These are phyloP conservation scores for Fusarium dlaminii DNA, from an alignment of 2,329 filamentous ascomycete species.

Conservation along the genomic window DNA sequence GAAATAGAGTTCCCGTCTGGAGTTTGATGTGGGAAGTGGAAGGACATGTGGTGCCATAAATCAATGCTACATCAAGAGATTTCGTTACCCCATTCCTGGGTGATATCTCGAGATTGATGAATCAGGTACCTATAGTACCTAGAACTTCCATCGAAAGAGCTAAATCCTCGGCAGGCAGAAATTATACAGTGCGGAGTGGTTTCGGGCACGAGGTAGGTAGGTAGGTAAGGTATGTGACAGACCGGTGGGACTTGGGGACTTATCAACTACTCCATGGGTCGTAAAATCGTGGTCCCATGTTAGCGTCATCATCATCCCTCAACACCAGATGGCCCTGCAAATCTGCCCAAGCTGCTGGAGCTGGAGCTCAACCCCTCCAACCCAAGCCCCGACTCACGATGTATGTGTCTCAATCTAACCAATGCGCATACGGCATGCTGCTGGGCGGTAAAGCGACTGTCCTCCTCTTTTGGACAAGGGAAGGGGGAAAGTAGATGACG, in stretches of 20 bases:
- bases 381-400: not conserved
- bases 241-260: not conserved
- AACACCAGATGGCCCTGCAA: conserved; percentile 34
- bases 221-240: not conserved
- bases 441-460: conserved; percentile 19
- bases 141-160: not conserved
- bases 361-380: conserved; percentile 5
- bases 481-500: conserved; percentile 3
- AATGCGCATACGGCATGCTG: conserved; percentile 2
- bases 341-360: conserved; percentile 26
- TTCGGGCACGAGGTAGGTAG: not conserved
- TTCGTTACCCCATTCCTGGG: conserved; percentile 7
- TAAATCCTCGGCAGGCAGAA: not conserved
- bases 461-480: conserved; percentile 7
- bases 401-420: conserved; percentile 11
- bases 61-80: conserved; percentile 16
- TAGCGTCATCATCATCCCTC: conserved; percentile 41
- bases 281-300: conserved; percentile 36
- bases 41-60: conserved; percentile 25
- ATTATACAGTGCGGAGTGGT: conserved; percentile 10
- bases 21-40: conserved; percentile 1
- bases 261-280: conserved; percentile 20
- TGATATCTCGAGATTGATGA: not conserved
- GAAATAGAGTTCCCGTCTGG: conserved; percentile 2
- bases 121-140: not conserved